A percentile compares a stretch with the other conserved stretches of the same genome.
phyloP scores from a whole-genome alignment of 441 rosid genomes.

The Gossypium lobatum region DNA sequence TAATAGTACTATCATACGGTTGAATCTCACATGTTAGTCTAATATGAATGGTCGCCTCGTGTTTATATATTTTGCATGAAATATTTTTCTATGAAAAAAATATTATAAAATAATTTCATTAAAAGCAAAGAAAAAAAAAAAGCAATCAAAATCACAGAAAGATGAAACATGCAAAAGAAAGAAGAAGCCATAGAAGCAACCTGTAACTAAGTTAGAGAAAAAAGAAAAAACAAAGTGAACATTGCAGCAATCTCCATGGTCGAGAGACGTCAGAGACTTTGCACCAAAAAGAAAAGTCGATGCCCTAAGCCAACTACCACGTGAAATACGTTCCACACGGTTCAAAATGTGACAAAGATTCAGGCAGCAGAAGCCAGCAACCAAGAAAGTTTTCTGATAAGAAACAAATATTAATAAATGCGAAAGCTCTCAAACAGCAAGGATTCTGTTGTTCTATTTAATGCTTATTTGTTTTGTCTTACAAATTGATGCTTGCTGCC shows the following conservation, averaged over 20 bases:
- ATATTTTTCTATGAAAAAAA: background rate
- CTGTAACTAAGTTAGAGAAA: background rate
- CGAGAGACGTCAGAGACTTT: background rate
- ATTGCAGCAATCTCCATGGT: background rate
- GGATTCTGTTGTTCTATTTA: background rate
- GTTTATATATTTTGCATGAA: background rate
- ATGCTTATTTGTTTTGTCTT: background rate
- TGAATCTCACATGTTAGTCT: background rate
- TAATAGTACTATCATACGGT: background rate
- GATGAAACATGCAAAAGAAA: background rate
- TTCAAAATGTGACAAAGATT: background rate
- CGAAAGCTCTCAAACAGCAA: background rate
- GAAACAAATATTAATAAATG: background rate
- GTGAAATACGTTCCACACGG: background rate
- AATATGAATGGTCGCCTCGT: background rate
- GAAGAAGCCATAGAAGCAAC: constrained; percentile 3
- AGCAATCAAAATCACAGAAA: background rate
- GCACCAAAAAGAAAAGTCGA: background rate
- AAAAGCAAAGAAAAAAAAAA: background rate
- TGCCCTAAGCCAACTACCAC: background rate
- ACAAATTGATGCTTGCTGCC: background rate
- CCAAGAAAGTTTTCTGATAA: background rate
- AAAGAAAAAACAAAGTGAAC: background rate
- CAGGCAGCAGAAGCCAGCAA: background rate
- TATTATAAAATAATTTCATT: background rate